Conservation (phyloP, 192 early-diverging fungal genomes). For the Backusella parvicylindrica region DNA sequence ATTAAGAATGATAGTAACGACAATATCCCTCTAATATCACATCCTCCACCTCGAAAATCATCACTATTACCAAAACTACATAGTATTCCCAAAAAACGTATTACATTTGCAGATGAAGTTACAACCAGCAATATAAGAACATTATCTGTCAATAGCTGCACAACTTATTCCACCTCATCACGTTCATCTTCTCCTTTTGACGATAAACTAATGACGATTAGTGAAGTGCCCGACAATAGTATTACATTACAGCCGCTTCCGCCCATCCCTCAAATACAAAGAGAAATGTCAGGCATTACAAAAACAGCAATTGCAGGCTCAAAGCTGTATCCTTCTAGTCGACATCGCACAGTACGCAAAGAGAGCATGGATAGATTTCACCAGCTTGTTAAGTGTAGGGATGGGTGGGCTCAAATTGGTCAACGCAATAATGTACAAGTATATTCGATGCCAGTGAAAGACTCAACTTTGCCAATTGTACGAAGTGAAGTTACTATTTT, state of each 20-base stretch:
- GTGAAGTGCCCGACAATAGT: neutral
- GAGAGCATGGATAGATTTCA: conserved; percentile 35
- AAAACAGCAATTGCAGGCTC: conserved; percentile 4
- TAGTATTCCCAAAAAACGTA: neutral
- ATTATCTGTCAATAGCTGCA: neutral
- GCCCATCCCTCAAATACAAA: neutral
- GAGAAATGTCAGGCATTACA: neutral
- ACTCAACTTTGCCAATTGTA: conserved; percentile 38
- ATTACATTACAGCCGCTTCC: neutral
- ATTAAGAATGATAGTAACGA: neutral
- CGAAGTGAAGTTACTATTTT: conserved; percentile 37
- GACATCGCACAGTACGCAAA: conserved; percentile 32
- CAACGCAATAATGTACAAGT: conserved; percentile 33
- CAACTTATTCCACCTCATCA: conserved; percentile 11
- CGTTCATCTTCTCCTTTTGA: conserved; percentile 8
- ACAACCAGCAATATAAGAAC: neutral
- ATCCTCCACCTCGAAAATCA: conserved; percentile 36
- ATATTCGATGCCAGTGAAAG: conserved; percentile 36
- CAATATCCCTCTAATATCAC: neutral
- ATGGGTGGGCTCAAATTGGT: conserved; percentile 36
- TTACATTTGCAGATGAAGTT: conserved; percentile 15
- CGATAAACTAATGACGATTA: conserved; percentile 12
- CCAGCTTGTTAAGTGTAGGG: conserved; percentile 24
- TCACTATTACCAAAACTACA: conserved; percentile 14
- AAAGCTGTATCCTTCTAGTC: conserved; percentile 33